Evolutionary conservation across 139 green algal genomes (phyloP).

Genomic region (Micractinium conductrix): DNA sequence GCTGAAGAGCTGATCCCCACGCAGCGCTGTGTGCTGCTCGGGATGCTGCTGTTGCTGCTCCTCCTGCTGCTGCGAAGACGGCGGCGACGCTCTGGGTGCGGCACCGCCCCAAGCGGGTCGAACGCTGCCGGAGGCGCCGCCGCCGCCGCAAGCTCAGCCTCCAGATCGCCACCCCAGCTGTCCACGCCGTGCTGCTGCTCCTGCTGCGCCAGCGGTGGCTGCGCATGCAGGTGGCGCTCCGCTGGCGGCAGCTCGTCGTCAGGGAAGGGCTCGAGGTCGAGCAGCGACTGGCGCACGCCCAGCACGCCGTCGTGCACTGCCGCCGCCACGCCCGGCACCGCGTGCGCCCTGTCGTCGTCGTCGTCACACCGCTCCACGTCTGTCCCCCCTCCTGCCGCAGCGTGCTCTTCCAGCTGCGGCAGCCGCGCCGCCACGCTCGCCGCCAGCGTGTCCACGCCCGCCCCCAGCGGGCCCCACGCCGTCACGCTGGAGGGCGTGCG

Average conservation of each 20-base stretch:
- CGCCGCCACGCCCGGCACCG: slow-evolving; percentile 15
- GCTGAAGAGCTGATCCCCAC: neutral
- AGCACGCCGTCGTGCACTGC: slow-evolving; percentile 21
- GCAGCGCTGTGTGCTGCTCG: neutral
- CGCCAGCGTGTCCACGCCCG: neutral
- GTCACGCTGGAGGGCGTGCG: slow-evolving; percentile 12
- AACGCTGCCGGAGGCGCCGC: neutral
- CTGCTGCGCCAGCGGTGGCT: neutral
- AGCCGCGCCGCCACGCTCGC: neutral
- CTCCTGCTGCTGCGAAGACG: neutral
- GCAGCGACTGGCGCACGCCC: slow-evolving; percentile 23
- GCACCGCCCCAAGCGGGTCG: neutral
- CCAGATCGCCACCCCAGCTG: neutral
- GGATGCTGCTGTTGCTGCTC: neutral
- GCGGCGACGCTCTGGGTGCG: no score
- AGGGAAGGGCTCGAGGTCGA: slow-evolving; percentile 16
- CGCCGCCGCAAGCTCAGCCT: no score
- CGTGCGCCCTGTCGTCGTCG: slow-evolving; percentile 4
- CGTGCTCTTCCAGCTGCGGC: neutral
- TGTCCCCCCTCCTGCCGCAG: neutral
- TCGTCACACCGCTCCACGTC: neutral
- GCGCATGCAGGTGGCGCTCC: neutral
- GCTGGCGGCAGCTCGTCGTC: neutral
- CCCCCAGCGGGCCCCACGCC: neutral
- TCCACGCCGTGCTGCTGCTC: neutral